Conservation (phyloP, 495 filamentous ascomycete genomes). For the Jackrogersella minutella region DNA sequence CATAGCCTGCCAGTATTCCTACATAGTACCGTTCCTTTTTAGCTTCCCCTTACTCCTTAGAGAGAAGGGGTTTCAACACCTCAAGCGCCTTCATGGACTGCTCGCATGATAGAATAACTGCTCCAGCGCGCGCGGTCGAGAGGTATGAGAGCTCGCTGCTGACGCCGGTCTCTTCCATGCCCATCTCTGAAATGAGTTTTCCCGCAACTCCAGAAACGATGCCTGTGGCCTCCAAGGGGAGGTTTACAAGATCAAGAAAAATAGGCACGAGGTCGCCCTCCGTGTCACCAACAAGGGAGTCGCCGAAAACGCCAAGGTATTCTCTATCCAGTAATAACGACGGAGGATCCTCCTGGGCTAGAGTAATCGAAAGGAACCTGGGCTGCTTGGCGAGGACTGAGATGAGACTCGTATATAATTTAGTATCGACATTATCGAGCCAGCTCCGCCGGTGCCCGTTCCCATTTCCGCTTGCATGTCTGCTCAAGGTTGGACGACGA, state of each 20-base stretch:
- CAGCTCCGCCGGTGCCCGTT: conserved; percentile 50
- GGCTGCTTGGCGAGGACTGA: conserved; percentile 76
- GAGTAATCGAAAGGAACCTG: conserved; percentile 83
- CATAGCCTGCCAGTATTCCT: conserved; percentile 24
- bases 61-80: conserved; percentile 64
- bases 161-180: conserved; percentile 53
- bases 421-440: conserved; percentile 64
- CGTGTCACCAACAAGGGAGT: conserved; percentile 79
- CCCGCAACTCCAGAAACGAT: conserved; percentile 94
- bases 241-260: conserved; percentile 80
- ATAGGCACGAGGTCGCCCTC: conserved; percentile 87
- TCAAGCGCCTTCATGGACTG: conserved; percentile 75
- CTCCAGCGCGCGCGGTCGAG: conserved; percentile 86
- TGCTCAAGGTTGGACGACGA: conserved; percentile 37
- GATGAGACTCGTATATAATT: conserved; percentile 71
- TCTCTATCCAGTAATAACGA: conserved; percentile 81
- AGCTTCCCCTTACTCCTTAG: conserved; percentile 33
- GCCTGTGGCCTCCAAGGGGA: conserved; percentile 89
- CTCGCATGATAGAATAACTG: conserved; percentile 81
- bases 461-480: conserved; percentile 37
- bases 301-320: conserved; percentile 70
- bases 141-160: conserved; percentile 90
- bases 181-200: conserved; percentile 68
- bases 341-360: conserved; percentile 84
- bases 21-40: conserved; percentile 5